Conservation (phyloP, 2,329 filamentous ascomycete species). For the Colletotrichum sp. region DNA sequence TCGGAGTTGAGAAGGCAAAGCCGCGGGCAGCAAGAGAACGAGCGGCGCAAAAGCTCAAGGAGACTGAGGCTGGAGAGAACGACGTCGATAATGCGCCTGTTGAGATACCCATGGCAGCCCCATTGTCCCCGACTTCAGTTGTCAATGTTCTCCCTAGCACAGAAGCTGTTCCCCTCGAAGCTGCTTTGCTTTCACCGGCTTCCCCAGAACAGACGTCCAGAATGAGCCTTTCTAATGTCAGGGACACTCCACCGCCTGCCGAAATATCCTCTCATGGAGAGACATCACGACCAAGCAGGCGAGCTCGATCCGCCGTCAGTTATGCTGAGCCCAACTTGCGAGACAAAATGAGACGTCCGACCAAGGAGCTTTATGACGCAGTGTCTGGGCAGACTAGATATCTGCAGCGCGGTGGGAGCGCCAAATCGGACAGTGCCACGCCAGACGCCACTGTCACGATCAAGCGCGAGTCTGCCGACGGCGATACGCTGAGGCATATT, state of each 20-base stretch:
- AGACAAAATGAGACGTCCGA: slow-evolving; percentile 83
- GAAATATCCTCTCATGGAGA: slow-evolving; percentile 62
- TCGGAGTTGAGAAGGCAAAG: slow-evolving; percentile 32
- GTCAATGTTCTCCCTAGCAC: slow-evolving; percentile 21
- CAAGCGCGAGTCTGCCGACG: slow-evolving; percentile 37
- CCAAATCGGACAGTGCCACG: slow-evolving; percentile 44
- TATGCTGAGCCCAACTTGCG: slow-evolving; percentile 83
- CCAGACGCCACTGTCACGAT: slow-evolving; percentile 28
- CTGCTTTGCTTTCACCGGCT: slow-evolving; percentile 48
- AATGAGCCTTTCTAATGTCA: slow-evolving; percentile 40
- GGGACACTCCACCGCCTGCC: slow-evolving; percentile 65
- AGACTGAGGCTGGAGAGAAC: slow-evolving; percentile 6
- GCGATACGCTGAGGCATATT: slow-evolving; percentile 35
- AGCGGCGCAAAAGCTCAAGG: slow-evolving; percentile 34
- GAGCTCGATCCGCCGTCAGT: slow-evolving; percentile 72
- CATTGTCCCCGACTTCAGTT: slow-evolving; percentile 4
- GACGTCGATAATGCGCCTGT: not conserved
- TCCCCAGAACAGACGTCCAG: slow-evolving; percentile 51
- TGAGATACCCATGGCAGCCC: not conserved
- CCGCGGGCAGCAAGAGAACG: slow-evolving; percentile 25
- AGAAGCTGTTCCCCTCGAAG: slow-evolving; percentile 40
- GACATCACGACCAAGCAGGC: slow-evolving; percentile 67
- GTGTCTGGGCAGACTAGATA: slow-evolving; percentile 69
- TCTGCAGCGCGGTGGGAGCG: slow-evolving; percentile 23
- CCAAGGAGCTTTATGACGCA: slow-evolving; percentile 76